These are phyloP conservation scores for Piloderma croceum DNA, from an alignment of 768 basidiomycete species.

Conservation along the genomic window DNA sequence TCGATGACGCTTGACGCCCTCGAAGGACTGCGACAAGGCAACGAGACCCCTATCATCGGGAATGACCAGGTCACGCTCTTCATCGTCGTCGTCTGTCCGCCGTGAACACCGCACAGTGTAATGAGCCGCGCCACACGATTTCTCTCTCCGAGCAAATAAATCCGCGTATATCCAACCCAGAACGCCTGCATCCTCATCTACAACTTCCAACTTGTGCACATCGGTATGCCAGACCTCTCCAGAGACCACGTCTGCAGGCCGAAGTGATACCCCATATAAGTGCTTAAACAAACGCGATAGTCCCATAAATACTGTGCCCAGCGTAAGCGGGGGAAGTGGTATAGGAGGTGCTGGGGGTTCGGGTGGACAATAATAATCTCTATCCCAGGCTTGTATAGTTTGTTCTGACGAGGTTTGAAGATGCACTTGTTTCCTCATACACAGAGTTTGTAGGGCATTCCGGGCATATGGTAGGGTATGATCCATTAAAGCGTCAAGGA, in stretches of 20 bases:
- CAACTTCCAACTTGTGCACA: constrained; percentile 88
- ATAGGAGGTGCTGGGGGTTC: constrained; percentile 72
- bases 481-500: constrained; percentile 74
- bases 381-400: constrained; percentile 90
- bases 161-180: constrained; percentile 97
- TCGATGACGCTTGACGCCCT: constrained; percentile 52
- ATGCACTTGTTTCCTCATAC: constrained; percentile 69
- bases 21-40: constrained; percentile 54
- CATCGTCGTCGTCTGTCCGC: constrained; percentile 88
- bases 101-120: constrained; percentile 96
- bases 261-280: constrained; percentile 81
- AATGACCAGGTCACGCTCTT: constrained; percentile 49
- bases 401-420: constrained; percentile 54
- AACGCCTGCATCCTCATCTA: constrained; percentile 81
- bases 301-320: constrained; percentile 89
- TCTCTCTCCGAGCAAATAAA: constrained; percentile 78
- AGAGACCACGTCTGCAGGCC: constrained; percentile 57
- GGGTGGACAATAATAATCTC: constrained; percentile 86
- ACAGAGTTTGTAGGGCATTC: constrained; percentile 62
- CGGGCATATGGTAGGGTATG: constrained; percentile 77
- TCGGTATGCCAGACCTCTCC: constrained; percentile 89
- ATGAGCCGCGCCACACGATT: constrained; percentile 89
- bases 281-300: constrained; percentile 84
- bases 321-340: constrained; percentile 68
- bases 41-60: constrained; percentile 37